Evolutionary conservation across 2,329 filamentous ascomycete species (phyloP).

Genomic region (Aureobasidium namibiae): DNA sequence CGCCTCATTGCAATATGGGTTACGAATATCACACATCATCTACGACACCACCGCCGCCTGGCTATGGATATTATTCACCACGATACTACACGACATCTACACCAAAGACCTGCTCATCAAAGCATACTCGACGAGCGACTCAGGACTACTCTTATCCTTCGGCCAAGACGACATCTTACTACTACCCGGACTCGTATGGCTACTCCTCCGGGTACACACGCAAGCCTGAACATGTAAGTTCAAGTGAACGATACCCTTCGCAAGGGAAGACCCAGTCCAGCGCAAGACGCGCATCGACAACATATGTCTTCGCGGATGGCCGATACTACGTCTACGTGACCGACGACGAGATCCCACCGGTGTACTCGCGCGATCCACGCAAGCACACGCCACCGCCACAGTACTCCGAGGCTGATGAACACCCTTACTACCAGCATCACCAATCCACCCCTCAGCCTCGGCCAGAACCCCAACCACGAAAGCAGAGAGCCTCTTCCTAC

Average conservation of each 20-base stretch:
- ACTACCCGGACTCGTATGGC: constrained; percentile 32
- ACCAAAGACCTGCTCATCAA: constrained; percentile 38
- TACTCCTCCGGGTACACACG: constrained; percentile 36
- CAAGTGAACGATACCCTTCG: constrained; percentile 35
- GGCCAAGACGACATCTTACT: constrained; percentile 28
- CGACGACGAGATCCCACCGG: constrained; percentile 28
- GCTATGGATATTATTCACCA: constrained; percentile 44
- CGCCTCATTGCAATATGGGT: constrained; percentile 39
- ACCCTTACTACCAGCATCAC: constrained; percentile 41
- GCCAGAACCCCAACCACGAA: constrained; percentile 31
- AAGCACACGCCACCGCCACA: constrained; percentile 34
- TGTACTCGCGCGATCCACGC: constrained; percentile 31
- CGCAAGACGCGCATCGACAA: constrained; percentile 30
- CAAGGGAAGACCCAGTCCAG: constrained; percentile 18
- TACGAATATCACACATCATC: constrained; percentile 43
- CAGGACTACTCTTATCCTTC: constrained; percentile 34
- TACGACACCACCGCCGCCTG: constrained; percentile 40
- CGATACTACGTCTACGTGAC: constrained; percentile 39
- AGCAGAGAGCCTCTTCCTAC: constrained; percentile 20
- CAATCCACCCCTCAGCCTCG: constrained; percentile 34
- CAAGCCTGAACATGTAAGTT: constrained; percentile 60
- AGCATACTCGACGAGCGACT: constrained; percentile 51
- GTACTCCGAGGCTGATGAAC: constrained; percentile 46
- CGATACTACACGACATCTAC: constrained; percentile 43
- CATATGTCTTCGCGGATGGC: constrained; percentile 49